Percentiles rank a stretch among this genome's conserved stretches.
Evolutionary conservation across 2,329 filamentous ascomycete genomes (phyloP).

Genomic region (Diaporthe caulivora): DNA sequence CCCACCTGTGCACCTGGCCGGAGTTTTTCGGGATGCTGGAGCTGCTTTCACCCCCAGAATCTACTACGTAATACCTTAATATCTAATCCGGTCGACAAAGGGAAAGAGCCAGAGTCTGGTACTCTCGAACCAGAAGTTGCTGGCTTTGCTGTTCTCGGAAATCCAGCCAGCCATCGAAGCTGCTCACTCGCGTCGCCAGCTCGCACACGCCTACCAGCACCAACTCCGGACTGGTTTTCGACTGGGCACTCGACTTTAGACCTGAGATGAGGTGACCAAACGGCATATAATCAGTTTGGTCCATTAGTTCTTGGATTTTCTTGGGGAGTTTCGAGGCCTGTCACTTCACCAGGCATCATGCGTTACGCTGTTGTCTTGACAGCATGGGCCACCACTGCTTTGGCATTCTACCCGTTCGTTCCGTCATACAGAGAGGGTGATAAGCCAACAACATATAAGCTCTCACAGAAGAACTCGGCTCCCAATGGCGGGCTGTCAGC

Average conservation of each 20-base stretch:
- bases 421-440: slow-evolving; percentile 45
- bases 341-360: slow-evolving; percentile 52
- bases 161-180: slow-evolving; percentile 33
- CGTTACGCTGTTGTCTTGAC: slow-evolving; percentile 57
- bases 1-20: neutral
- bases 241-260: neutral
- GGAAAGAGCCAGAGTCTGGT: slow-evolving; percentile 42
- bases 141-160: slow-evolving; percentile 35
- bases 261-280: slow-evolving; percentile 9
- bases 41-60: slow-evolving; percentile 41
- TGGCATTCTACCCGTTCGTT: slow-evolving; percentile 63
- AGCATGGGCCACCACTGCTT: slow-evolving; percentile 58
- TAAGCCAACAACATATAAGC: slow-evolving; percentile 53
- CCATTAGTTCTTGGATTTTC: neutral
- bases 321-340: neutral
- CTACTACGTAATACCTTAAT: slow-evolving; percentile 48
- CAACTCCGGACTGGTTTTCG: neutral
- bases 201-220: neutral
- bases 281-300: neutral
- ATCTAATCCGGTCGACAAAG: slow-evolving; percentile 40
- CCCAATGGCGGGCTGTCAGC: slow-evolving; percentile 50
- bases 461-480: slow-evolving; percentile 53
- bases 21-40: slow-evolving; percentile 4
- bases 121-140: slow-evolving; percentile 39
- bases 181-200: slow-evolving; percentile 13